Evolutionary conservation across 2,329 filamentous ascomycete species (phyloP), one percentile per base, ranked within the genome.

Genomic region (Decorospora gaudefroyi): DNA sequence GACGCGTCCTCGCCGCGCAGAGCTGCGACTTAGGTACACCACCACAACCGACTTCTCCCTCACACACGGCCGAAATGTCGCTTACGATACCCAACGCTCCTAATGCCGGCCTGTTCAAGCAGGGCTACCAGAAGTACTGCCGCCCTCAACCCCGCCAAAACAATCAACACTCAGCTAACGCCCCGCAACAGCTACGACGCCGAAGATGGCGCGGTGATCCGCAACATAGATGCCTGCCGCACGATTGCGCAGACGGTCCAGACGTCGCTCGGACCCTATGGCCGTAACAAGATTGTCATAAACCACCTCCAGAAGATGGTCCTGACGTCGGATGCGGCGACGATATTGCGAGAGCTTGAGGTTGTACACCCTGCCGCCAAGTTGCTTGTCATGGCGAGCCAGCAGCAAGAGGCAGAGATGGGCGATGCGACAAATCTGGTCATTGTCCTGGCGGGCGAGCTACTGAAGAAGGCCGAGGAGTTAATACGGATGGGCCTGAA

Each of bases 291-390:
- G 79, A 91, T 99, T 69, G 90, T 99, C 77, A 97, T 99, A 80
- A 99, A 99, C 80, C 95, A 99, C 77, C 81, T 99, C 53, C 90
- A 96, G 74, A 99, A 99, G 81, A 96, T 99, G 93, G 95, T 96
- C 64, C 80, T 99, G 56, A 99, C 95, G 61, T 97, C 91, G 49
- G 93, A 99, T 70, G 93, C 93, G 56, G 93, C 93, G 57, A 97
- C 93, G 29, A 99, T 99, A 70, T 82, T 99, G 62, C 87, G 90
- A 67, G 95, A 99, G 77, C 84, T 99, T 72, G 93, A 99, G 68
- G 93, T 99, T 53, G 91, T 99, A 43, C 93, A 99, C 77, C 93
- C 95, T 52, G 93, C 93, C 45, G 95, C 93, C 37, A 99, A 99
- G 78, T 80, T 99, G 55, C 78, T 99, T 40, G 93, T 99, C 62